phyloP scores from a whole-genome alignment of 208 protist genomes.

The Lotmaria passim region DNA sequence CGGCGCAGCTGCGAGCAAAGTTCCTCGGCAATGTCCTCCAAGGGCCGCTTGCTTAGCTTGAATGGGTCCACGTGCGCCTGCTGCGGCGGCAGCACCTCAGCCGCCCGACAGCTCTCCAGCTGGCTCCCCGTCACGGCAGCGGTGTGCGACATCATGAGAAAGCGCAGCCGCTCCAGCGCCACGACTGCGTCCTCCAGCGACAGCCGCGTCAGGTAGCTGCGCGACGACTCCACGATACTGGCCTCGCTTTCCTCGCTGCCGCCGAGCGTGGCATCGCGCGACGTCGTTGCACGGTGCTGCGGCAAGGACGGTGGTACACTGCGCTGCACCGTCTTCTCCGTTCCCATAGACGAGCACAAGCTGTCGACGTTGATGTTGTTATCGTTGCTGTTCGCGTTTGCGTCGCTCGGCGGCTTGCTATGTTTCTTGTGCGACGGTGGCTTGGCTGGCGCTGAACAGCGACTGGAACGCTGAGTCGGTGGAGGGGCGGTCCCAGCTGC shows the following conservation, averaged over 20 bases:
- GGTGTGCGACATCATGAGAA: constrained; percentile 35
- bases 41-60: constrained; percentile 42
- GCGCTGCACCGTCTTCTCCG: constrained; percentile 13
- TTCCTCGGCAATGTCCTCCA: constrained; percentile 56
- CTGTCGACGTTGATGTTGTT: constrained; percentile 6
- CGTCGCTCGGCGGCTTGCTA: neutral
- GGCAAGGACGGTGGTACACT: constrained; percentile 3
- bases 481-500: neutral
- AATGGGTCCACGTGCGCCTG: constrained; percentile 42
- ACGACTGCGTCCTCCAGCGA: constrained; percentile 48
- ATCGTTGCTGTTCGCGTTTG: neutral
- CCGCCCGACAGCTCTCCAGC: neutral
- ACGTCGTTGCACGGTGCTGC: constrained; percentile 7
- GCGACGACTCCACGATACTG: constrained; percentile 29
- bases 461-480: neutral
- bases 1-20: constrained; percentile 37
- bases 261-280: neutral
- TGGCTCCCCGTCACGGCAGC: constrained; percentile 21
- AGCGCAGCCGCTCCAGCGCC: constrained; percentile 39
- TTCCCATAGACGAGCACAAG: constrained; percentile 8
- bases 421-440: constrained; percentile 4
- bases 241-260: constrained; percentile 21
- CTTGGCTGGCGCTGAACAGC: neutral
- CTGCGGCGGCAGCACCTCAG: neutral
- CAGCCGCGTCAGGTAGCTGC: constrained; percentile 39